These are phyloP conservation scores for Isatis lusitanica DNA, from an alignment of 441 rosid genomes.

Conservation along the genomic window DNA sequence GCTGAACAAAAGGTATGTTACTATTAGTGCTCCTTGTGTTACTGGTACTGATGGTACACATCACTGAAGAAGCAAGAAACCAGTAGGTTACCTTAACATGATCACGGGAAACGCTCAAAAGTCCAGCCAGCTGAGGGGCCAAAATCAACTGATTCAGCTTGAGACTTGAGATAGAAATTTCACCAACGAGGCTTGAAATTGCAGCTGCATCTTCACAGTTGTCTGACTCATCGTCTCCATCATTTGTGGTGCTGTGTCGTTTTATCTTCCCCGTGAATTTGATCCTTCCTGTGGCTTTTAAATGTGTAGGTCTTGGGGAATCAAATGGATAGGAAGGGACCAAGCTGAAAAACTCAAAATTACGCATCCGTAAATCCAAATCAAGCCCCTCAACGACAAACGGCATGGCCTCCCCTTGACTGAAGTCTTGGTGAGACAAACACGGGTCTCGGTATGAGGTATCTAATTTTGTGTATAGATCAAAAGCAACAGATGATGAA, in stretches of 20 bases:
- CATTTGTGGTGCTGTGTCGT: conserved; percentile 37
- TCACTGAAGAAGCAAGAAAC: not conserved
- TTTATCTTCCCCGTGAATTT: conserved; percentile 90
- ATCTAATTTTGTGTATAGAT: conserved; percentile 73
- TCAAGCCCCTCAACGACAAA: conserved; percentile 92
- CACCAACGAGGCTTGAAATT: conserved; percentile 69
- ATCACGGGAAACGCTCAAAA: conserved; percentile 74
- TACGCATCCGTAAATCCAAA: conserved; percentile 94
- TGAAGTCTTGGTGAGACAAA: conserved; percentile 48
- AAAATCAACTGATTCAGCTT: conserved; percentile 90
- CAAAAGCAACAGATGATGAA: conserved; percentile 92
- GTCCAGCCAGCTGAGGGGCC: conserved; percentile 92
- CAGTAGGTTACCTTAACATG: conserved; percentile 64
- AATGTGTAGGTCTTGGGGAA: conserved; percentile 93
- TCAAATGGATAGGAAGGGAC: conserved; percentile 89
- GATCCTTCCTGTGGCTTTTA: conserved; percentile 93
- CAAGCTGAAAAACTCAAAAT: conserved; percentile 95
- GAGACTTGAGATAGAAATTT: conserved; percentile 83
- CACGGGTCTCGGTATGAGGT: conserved; percentile 76
- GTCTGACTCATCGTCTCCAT: conserved; percentile 40
- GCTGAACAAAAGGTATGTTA: not conserved
- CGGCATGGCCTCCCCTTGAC: conserved; percentile 53
- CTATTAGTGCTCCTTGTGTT: conserved; percentile 24
- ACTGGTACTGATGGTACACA: conserved; percentile 10
- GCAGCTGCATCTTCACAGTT: conserved; percentile 34